Percentiles rank a stretch among this genome's conserved stretches.
Evolutionary conservation across 2,329 filamentous ascomycete genomes (phyloP).

Genomic region (Diplodia corticola): DNA sequence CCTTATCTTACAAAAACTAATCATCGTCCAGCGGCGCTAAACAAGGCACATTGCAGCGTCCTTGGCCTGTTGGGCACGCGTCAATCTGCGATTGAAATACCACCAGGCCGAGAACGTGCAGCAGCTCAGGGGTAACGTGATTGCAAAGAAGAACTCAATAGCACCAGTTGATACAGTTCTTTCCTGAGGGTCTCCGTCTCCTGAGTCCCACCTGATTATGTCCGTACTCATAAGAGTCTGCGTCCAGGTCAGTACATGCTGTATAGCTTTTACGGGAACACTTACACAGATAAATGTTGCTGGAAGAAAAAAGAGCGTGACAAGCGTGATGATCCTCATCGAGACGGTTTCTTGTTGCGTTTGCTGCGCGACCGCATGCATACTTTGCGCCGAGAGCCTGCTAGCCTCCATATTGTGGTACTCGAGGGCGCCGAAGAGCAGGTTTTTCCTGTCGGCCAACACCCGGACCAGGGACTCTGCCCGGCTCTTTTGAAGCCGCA

Average conservation of each 20-base stretch:
- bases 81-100: neutral
- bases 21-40: neutral
- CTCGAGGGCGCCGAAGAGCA: conserved; percentile 40
- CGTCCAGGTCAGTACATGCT: neutral
- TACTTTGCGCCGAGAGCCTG: conserved; percentile 27
- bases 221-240: conserved; percentile 47
- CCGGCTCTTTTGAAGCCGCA: conserved; percentile 18
- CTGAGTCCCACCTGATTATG: conserved; percentile 34
- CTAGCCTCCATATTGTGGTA: conserved; percentile 38
- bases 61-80: neutral
- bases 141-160: conserved; percentile 35
- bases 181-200: conserved; percentile 23
- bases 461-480: conserved; percentile 26
- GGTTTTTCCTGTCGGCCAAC: conserved; percentile 28
- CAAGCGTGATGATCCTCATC: conserved; percentile 46
- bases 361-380: conserved; percentile 38
- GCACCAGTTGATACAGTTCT: conserved; percentile 29
- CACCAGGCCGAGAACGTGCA: conserved; percentile 39
- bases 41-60: neutral
- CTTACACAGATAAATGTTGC: conserved; percentile 47
- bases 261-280: neutral
- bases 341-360: conserved; percentile 44
- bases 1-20: neutral
- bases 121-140: conserved; percentile 40
- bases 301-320: conserved; percentile 47